phyloP scores from a whole-genome alignment of 371 early-diverging fungal species.

The Funneliformis caledonium region DNA sequence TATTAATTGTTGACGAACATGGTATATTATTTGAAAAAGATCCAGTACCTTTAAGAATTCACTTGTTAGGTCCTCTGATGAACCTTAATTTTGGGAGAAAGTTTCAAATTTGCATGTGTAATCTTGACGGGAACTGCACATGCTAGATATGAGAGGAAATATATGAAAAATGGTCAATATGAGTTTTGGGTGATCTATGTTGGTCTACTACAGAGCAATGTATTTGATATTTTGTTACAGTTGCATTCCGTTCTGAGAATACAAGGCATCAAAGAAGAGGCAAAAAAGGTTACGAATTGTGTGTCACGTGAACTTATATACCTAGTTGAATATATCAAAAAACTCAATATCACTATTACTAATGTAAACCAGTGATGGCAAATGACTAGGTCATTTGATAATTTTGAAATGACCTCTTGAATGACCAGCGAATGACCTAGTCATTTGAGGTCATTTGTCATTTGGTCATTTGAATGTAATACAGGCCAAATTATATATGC shows the following conservation, averaged over 20 bases:
- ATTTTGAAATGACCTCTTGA: no score
- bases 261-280: slow-evolving; percentile 36
- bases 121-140: slow-evolving; percentile 38
- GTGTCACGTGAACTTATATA: slow-evolving; percentile 42
- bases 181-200: slow-evolving; percentile 39
- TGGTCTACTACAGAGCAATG: slow-evolving; percentile 37
- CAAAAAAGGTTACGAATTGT: slow-evolving; percentile 40
- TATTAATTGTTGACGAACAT: slow-evolving; percentile 44
- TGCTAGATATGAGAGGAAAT: slow-evolving; percentile 38
- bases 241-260: slow-evolving; percentile 33
- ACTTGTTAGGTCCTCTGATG: slow-evolving; percentile 38
- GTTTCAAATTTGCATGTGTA: slow-evolving; percentile 39
- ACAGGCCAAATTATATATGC: no score
- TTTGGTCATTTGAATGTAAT: no score
- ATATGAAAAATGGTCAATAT: slow-evolving; percentile 35
- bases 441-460: no score
- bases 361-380: no score
- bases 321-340: slow-evolving; percentile 18
- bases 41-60: slow-evolving; percentile 24
- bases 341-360: slow-evolving; percentile 37
- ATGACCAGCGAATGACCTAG: no score
- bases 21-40: slow-evolving; percentile 41
- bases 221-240: slow-evolving; percentile 41
- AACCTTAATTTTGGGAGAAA: slow-evolving; percentile 30
- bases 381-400: no score